These are phyloP conservation scores for Candida corydali DNA, from an alignment of 805 yeast genomes.

Conservation along the genomic window DNA sequence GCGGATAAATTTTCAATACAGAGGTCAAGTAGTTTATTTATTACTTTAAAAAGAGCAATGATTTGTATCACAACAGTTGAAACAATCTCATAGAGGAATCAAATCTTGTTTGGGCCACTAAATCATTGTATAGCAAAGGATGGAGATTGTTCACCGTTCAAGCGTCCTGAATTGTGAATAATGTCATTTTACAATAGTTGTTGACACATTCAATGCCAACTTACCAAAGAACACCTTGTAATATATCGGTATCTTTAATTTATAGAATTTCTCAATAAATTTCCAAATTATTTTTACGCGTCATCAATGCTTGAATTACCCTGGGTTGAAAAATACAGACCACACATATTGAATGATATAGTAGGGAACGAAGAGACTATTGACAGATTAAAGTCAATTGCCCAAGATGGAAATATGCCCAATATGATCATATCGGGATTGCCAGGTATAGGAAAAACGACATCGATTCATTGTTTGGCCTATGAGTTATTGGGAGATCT, in stretches of 20 bases:
- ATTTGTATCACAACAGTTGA: too few relatives aligned
- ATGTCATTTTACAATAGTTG: too few relatives aligned
- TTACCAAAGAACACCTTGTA: neutral
- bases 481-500: constrained; percentile 71
- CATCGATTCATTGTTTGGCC: constrained; percentile 88
- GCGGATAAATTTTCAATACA: too few relatives aligned
- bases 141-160: too few relatives aligned
- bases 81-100: too few relatives aligned
- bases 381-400: constrained; percentile 77
- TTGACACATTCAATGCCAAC: too few relatives aligned
- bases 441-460: constrained; percentile 97
- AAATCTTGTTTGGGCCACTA: too few relatives aligned
- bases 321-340: constrained; percentile 93
- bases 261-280: too few relatives aligned
- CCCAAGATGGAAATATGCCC: constrained; percentile 93
- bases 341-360: constrained; percentile 69
- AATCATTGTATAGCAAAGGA: too few relatives aligned
- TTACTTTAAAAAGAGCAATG: too few relatives aligned
- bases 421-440: constrained; percentile 92
- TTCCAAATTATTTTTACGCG: neutral
- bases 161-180: too few relatives aligned
- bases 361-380: constrained; percentile 94
- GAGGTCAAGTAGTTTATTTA: too few relatives aligned
- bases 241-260: neutral
- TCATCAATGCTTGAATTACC: constrained; percentile 30